Percentiles rank a stretch among this genome's conserved stretches.
Conservation (phyloP, 2,329 filamentous ascomycete genomes). For the Colletotrichum euphorbiae region DNA sequence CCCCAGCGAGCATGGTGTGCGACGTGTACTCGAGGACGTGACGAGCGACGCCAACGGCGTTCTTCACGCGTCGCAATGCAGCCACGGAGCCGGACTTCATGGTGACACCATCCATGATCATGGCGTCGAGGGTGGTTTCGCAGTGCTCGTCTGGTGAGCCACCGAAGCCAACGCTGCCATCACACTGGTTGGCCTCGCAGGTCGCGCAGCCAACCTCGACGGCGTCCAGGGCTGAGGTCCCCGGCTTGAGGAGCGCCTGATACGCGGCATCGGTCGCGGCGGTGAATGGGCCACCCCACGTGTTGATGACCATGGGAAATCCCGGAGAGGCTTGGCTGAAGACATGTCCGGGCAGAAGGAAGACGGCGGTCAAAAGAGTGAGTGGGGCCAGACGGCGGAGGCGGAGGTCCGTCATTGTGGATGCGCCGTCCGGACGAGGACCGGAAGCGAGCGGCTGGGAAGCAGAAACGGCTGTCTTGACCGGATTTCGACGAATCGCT, state of each 20-base stretch:
- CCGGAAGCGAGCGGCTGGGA: neutral
- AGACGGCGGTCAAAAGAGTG: constrained; percentile 35
- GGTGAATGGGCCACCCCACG: constrained; percentile 65
- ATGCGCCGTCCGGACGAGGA: neutral
- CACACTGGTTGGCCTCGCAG: constrained; percentile 65
- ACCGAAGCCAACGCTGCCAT: constrained; percentile 65
- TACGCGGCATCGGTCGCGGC: constrained; percentile 65
- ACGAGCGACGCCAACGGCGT: constrained; percentile 63
- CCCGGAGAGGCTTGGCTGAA: constrained; percentile 49
- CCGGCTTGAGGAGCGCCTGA: constrained; percentile 47
- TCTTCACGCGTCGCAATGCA: constrained; percentile 59
- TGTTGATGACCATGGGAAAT: constrained; percentile 65
- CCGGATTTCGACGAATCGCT: neutral
- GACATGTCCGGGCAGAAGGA: constrained; percentile 24
- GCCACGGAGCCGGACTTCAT: constrained; percentile 67
- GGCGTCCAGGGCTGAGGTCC: constrained; percentile 60
- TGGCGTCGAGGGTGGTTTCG: constrained; percentile 69
- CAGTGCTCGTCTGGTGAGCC: constrained; percentile 67
- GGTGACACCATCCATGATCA: constrained; percentile 67
- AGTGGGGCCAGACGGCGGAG: constrained; percentile 27
- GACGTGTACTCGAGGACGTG: constrained; percentile 63
- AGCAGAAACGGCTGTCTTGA: neutral
- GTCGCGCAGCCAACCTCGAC: constrained; percentile 63
- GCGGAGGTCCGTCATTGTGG: constrained; percentile 28
- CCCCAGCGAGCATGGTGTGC: constrained; percentile 64